These are phyloP conservation scores for Monosporascus sp. DNA, from an alignment of 2,329 filamentous ascomycete genomes.

Conservation along the genomic window DNA sequence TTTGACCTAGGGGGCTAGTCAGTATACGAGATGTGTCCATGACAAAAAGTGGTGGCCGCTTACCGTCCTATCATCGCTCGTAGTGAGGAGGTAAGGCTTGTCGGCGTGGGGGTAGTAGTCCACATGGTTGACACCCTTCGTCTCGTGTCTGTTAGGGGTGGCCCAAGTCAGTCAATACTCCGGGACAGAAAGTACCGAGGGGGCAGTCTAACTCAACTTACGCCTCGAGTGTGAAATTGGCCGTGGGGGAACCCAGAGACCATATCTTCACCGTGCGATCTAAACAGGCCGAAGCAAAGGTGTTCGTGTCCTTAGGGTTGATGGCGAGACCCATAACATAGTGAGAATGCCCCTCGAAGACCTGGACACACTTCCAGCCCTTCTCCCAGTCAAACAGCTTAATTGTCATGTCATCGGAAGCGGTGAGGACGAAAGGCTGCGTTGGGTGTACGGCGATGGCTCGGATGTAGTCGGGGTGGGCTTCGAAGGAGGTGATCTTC, in stretches of 20 bases:
- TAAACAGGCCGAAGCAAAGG: slow-evolving; percentile 86
- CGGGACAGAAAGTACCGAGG: slow-evolving; percentile 19
- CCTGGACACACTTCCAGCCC: slow-evolving; percentile 93
- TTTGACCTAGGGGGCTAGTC: slow-evolving; percentile 53
- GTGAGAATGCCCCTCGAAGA: slow-evolving; percentile 94
- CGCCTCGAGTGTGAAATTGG: slow-evolving; percentile 95
- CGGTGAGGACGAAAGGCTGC: slow-evolving; percentile 91
- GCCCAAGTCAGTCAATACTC: neutral
- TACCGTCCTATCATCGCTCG: slow-evolving; percentile 86
- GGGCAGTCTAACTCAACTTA: neutral
- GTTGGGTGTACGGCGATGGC: slow-evolving; percentile 94
- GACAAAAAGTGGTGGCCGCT: neutral
- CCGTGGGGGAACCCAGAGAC: slow-evolving; percentile 87
- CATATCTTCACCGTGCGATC: slow-evolving; percentile 98
- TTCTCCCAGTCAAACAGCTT: slow-evolving; percentile 99
- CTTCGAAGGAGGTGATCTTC: slow-evolving; percentile 96
- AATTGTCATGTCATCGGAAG: slow-evolving; percentile 71
- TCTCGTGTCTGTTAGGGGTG: slow-evolving; percentile 58
- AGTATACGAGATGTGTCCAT: neutral
- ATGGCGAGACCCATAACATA: slow-evolving; percentile 96
- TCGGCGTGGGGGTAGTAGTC: slow-evolving; percentile 78
- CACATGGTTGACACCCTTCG: slow-evolving; percentile 96
- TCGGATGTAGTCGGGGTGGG: slow-evolving; percentile 96
- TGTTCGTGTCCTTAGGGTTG: slow-evolving; percentile 96
- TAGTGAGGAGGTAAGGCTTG: slow-evolving; percentile 87